Evolutionary conservation across 176 grass and related monocot genomes (phyloP).

Genomic region (Triticum dicoccoides): DNA sequence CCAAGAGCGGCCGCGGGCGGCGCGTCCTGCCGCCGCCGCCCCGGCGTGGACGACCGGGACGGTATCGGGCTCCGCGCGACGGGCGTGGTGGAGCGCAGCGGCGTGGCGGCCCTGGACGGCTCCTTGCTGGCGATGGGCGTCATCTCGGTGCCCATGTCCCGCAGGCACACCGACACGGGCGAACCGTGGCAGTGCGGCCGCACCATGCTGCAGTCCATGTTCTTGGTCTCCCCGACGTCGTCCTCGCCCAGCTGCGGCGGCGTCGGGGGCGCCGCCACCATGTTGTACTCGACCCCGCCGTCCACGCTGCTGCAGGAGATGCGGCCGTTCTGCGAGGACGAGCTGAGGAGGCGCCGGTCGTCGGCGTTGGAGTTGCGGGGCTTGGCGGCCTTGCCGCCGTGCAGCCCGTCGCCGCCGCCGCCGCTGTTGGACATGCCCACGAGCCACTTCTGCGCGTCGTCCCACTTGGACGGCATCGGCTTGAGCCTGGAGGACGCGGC

Average conservation of each 20-base stretch:
- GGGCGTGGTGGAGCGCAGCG: conserved; percentile 68
- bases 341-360: conserved; percentile 60
- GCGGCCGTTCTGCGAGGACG: conserved; percentile 71
- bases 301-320: conserved; percentile 90
- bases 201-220: conserved; percentile 56
- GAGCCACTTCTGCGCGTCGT: conserved; percentile 97
- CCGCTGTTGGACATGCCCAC: conserved; percentile 50
- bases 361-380: conserved; percentile 83
- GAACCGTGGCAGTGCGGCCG: conserved; percentile 19
- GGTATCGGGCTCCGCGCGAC: conserved; percentile 70
- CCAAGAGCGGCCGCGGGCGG: background rate
- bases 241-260: conserved; percentile 17
- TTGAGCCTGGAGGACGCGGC: conserved; percentile 49
- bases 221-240: conserved; percentile 82
- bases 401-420: conserved; percentile 30
- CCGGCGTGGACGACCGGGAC: conserved; percentile 70
- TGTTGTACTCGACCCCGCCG: conserved; percentile 60
- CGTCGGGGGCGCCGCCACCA: conserved; percentile 19
- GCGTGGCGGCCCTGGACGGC: conserved; percentile 84
- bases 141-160: conserved; percentile 98
- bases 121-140: conserved; percentile 98
- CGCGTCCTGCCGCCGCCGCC: conserved; percentile 30
- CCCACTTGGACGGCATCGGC: conserved; percentile 89
- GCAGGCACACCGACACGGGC: conserved; percentile 54
- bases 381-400: conserved; percentile 28